Conservation (phyloP, 305 asterid species). For the Fraxinus latifolia region DNA sequence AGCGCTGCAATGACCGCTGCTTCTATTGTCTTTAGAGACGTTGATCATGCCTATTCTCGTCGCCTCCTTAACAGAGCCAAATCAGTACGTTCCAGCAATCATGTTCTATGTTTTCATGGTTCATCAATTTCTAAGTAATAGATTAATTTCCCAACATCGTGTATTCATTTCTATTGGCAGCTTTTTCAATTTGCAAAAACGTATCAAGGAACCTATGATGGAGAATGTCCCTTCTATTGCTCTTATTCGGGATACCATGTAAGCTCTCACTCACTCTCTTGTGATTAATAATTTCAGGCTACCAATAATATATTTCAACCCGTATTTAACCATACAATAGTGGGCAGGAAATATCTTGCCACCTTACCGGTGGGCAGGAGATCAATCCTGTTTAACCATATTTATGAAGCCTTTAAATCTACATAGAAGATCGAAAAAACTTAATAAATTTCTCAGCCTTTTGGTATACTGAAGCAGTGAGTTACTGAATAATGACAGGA, state of each 20-base stretch:
- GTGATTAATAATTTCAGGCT: neutral
- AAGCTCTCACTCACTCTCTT: slow-evolving; percentile 6
- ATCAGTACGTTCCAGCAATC: slow-evolving; percentile 24
- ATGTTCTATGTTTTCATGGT: neutral
- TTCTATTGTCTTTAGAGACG: slow-evolving; percentile 40
- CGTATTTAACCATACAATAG: neutral
- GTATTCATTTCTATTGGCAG: slow-evolving; percentile 31
- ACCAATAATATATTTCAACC: neutral
- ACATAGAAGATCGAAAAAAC: neutral
- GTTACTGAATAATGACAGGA: slow-evolving; percentile 41
- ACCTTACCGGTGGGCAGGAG: too few species aligned
- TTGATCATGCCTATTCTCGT: slow-evolving; percentile 44
- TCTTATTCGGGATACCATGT: slow-evolving; percentile 74
- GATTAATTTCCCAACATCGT: neutral
- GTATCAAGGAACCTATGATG: slow-evolving; percentile 70
- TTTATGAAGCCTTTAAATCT: neutral
- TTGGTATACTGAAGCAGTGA: neutral
- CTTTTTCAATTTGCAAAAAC: slow-evolving; percentile 57
- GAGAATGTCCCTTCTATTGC: slow-evolving; percentile 89
- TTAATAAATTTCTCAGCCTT: neutral
- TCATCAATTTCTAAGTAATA: neutral
- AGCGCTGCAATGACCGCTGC: slow-evolving; percentile 79
- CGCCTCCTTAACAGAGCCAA: slow-evolving; percentile 42
- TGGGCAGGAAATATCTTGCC: too few species aligned
- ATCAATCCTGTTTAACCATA: neutral